Percentiles rank a stretch among this genome's conserved stretches.
These are phyloP conservation scores for Lolium perenne DNA, from an alignment of 176 grass and related monocot genomes.

Conservation along the genomic window DNA sequence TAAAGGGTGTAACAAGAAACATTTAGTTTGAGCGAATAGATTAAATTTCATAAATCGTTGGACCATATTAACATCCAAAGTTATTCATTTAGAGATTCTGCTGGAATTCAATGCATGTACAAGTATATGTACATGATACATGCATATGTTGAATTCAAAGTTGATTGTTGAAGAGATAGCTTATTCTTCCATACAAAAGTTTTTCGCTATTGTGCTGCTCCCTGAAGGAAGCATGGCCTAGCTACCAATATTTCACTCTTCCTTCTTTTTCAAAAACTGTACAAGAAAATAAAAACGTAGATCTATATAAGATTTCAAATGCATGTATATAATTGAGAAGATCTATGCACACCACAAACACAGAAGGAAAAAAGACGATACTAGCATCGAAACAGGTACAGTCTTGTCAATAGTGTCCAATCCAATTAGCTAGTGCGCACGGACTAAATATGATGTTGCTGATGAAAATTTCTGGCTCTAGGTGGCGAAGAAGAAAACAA, in stretches of 20 bases:
- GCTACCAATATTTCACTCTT: neutral
- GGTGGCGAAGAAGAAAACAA: neutral
- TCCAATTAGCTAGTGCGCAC: neutral
- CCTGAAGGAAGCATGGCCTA: neutral
- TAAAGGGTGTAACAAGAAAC: too few relatives aligned
- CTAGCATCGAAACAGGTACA: neutral
- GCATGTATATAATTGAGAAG: neutral
- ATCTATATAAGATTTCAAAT: neutral
- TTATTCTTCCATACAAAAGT: neutral
- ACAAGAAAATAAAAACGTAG: neutral
- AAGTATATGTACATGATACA: too few relatives aligned
- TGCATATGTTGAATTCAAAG: neutral
- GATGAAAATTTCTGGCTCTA: neutral
- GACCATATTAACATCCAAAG: too few relatives aligned
- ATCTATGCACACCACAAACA: neutral
- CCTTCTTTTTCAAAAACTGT: neutral
- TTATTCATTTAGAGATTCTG: too few relatives aligned
- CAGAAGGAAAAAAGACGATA: neutral
- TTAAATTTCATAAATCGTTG: too few relatives aligned
- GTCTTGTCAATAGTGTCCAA: neutral
- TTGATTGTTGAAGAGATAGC: too few relatives aligned
- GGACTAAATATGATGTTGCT: neutral
- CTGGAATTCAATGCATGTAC: too few relatives aligned
- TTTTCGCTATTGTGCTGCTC: neutral
- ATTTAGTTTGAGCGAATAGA: too few relatives aligned